These are phyloP conservation scores for Verticillium tricorpus DNA, from an alignment of 2,329 filamentous ascomycete genomes.

Conservation along the genomic window DNA sequence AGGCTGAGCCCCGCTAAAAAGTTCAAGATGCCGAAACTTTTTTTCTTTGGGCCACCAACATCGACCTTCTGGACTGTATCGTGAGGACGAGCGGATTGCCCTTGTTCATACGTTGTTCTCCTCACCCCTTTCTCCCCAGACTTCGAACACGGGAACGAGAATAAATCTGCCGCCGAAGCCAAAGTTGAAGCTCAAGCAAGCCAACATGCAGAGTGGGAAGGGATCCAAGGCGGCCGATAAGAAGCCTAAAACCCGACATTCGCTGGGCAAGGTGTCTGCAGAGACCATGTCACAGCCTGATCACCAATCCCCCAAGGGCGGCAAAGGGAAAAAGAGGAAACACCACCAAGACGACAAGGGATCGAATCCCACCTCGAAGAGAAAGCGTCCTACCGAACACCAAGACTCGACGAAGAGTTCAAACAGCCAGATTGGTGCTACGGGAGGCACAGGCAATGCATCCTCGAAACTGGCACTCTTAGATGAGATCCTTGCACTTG, in stretches of 20 bases:
- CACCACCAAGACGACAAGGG: constrained; percentile 1
- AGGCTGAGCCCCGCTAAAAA: constrained; percentile 11
- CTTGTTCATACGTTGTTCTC: background rate
- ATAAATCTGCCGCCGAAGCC: background rate
- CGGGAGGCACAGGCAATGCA: background rate
- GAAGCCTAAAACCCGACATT: background rate
- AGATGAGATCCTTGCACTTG: constrained; percentile 60
- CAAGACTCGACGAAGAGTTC: constrained; percentile 52
- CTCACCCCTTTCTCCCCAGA: too few relatives aligned
- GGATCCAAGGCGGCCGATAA: background rate
- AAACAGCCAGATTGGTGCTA: constrained; percentile 10
- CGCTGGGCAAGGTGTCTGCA: background rate
- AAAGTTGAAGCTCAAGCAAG: background rate
- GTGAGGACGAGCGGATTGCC: background rate
- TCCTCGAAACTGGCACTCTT: constrained; percentile 22
- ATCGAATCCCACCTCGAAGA: background rate
- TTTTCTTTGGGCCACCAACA: constrained; percentile 7
- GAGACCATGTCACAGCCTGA: background rate
- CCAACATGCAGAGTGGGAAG: background rate
- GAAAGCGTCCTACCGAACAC: constrained; percentile 28
- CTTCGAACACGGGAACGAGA: too few relatives aligned
- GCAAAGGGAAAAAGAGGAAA: constrained; percentile 4
- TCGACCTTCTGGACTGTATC: background rate
- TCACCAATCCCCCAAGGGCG: background rate
- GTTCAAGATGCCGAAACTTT: constrained; percentile 4